These are phyloP conservation scores for Didymella exigua DNA, from an alignment of 2,329 filamentous ascomycete genomes.

Conservation along the genomic window DNA sequence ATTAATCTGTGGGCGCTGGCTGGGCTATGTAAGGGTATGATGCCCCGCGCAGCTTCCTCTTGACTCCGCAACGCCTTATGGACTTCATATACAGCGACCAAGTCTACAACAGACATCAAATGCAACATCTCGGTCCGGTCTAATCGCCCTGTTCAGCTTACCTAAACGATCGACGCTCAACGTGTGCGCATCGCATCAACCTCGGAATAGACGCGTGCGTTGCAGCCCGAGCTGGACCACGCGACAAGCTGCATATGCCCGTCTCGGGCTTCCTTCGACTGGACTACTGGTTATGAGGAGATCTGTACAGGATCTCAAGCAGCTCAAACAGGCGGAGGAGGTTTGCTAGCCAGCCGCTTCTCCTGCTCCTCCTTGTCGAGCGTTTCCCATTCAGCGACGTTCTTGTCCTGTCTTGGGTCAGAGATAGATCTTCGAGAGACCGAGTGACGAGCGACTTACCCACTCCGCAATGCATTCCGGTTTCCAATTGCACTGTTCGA, in stretches of 20 bases:
- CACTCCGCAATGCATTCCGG: slow-evolving; percentile 67
- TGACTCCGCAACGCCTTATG: background rate
- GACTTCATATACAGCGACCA: background rate
- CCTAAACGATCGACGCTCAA: background rate
- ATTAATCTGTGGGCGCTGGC: background rate
- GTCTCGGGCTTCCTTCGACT: background rate
- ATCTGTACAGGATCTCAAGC: no score
- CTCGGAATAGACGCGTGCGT: background rate
- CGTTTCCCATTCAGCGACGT: slow-evolving; percentile 65
- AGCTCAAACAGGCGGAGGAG: slow-evolving; percentile 16
- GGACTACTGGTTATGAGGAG: background rate
- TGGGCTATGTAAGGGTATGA: slow-evolving; percentile 2
- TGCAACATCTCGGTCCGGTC: background rate
- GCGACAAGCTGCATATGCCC: no score
- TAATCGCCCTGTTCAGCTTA: no score
- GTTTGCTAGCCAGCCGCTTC: slow-evolving; percentile 51
- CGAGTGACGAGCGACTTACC: slow-evolving; percentile 40
- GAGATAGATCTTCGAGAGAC: background rate
- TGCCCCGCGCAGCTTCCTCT: background rate
- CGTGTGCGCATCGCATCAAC: background rate
- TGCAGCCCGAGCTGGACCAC: background rate
- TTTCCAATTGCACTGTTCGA: slow-evolving; percentile 74
- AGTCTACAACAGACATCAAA: background rate
- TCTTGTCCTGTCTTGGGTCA: slow-evolving; percentile 54
- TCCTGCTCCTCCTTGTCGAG: slow-evolving; percentile 66